Evolutionary conservation across 108 stramenopile species (phyloP).

Genomic region (Pinguiococcus pyrenoidosus): DNA sequence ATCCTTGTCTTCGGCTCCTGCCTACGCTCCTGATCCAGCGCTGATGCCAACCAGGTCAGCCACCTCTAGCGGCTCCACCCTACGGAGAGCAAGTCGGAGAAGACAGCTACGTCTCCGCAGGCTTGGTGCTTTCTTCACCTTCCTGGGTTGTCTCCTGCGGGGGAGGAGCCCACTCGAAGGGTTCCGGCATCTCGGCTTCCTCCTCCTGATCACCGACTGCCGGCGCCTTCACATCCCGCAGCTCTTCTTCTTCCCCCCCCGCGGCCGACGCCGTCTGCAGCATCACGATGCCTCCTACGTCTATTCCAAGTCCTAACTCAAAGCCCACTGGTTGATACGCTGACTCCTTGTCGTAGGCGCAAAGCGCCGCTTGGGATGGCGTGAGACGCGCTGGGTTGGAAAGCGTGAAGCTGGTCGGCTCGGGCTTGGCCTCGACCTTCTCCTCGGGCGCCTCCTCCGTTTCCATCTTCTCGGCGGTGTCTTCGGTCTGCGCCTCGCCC

Average conservation of each 20-base stretch:
- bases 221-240: constrained; percentile 31
- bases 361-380: constrained; percentile 23
- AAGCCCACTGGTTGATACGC: neutral
- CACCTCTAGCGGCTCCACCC: no score
- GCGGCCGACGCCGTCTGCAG: constrained; percentile 29
- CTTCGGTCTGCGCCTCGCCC: constrained; percentile 33
- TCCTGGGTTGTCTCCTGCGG: no score
- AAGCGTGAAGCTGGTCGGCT: constrained; percentile 27
- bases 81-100: no score
- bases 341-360: constrained; percentile 21
- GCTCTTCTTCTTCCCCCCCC: constrained; percentile 36
- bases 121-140: no score
- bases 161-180: constrained; percentile 41
- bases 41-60: no score
- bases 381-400: constrained; percentile 40
- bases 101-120: no score
- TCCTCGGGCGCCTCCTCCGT: constrained; percentile 51
- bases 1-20: no score
- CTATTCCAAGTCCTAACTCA: neutral
- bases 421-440: constrained; percentile 26
- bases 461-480: constrained; percentile 32
- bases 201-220: constrained; percentile 23
- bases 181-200: constrained; percentile 33
- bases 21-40: no score
- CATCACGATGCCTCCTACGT: constrained; percentile 32